Conservation (phyloP, 2,329 filamentous ascomycete species). For the Escovopsis weberi region DNA sequence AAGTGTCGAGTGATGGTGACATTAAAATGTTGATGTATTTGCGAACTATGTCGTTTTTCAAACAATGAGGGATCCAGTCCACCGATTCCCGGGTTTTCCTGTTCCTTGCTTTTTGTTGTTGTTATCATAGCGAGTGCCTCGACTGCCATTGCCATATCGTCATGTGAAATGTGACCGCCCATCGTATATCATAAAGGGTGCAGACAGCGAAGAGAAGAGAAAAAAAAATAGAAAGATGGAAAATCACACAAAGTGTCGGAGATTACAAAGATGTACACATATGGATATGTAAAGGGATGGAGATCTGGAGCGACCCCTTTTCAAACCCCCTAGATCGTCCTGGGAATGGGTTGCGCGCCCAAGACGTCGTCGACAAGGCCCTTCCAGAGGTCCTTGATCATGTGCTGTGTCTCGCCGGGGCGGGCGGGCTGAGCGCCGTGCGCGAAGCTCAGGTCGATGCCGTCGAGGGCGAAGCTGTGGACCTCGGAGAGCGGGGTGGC, state of each 20-base stretch:
- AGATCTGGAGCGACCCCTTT: too few relatives aligned
- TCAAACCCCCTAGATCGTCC: constrained; percentile 1
- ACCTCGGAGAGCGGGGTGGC: constrained; percentile 39
- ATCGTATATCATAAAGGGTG: not conserved
- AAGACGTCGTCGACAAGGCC: constrained; percentile 39
- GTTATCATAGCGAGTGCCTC: not conserved
- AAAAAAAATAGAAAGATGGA: constrained; percentile 1
- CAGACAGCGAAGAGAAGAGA: constrained; percentile 1
- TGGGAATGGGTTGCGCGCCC: constrained; percentile 9
- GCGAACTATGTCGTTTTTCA: not conserved
- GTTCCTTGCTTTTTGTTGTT: not conserved
- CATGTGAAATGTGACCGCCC: not conserved
- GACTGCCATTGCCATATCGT: constrained; percentile 1
- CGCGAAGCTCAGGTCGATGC: constrained; percentile 39
- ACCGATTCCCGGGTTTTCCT: not conserved
- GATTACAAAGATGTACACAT: too few relatives aligned
- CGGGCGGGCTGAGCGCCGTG: constrained; percentile 20
- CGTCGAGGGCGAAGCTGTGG: constrained; percentile 42
- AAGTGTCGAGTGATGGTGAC: too few relatives aligned
- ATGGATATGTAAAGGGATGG: too few relatives aligned
- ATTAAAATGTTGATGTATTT: too few relatives aligned
- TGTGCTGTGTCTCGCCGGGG: constrained; percentile 21
- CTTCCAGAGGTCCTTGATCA: constrained; percentile 41
- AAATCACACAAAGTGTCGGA: not conserved
- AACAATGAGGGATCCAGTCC: constrained; percentile 1